These are phyloP conservation scores for Clitoria ternatea DNA, from an alignment of 306 rosid species.

Conservation along the genomic window DNA sequence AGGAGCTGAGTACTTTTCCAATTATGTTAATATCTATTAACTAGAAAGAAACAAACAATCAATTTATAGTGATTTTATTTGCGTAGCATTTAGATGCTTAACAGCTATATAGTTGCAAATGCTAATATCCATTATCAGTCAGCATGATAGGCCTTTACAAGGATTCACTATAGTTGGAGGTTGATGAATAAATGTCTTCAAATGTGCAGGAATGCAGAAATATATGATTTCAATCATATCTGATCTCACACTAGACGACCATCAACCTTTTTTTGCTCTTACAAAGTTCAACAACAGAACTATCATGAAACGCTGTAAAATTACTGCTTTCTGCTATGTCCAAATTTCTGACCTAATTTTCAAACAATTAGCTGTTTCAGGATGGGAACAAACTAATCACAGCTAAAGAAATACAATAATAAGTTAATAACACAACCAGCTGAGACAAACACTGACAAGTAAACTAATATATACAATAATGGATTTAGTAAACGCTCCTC, in stretches of 20 bases:
- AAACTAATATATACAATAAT: background rate
- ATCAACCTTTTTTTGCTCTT: background rate
- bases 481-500: constrained; percentile 12
- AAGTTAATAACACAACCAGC: background rate
- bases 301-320: background rate
- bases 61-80: background rate
- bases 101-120: background rate
- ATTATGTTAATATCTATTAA: background rate
- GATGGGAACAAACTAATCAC: background rate
- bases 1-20: no score
- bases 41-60: background rate
- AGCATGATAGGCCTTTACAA: background rate
- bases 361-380: background rate
- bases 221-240: background rate
- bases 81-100: background rate
- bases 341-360: background rate
- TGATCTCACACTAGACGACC: no score
- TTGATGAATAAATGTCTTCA: background rate
- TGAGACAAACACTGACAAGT: background rate
- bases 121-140: background rate
- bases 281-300: background rate
- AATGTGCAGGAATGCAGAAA: background rate
- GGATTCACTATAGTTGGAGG: background rate
- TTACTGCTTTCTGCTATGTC: background rate
- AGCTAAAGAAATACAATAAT: background rate